Percentiles rank a stretch among this genome's conserved stretches.
These are phyloP conservation scores for Backusella westeae DNA, from an alignment of 192 early-diverging fungal species.

Conservation along the genomic window DNA sequence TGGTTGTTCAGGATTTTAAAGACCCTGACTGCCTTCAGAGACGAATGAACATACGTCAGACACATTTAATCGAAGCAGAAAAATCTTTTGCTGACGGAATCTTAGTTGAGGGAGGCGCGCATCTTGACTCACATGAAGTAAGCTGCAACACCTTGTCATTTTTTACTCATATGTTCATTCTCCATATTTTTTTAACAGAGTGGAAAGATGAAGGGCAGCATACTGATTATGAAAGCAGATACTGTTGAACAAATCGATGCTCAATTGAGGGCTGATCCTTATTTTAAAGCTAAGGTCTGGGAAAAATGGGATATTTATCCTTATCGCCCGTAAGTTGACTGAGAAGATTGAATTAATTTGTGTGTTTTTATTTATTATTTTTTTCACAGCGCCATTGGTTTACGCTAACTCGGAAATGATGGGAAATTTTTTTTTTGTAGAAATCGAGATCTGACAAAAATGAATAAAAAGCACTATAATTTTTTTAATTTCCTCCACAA, in stretches of 20 bases:
- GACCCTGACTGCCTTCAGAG: conserved; percentile 9
- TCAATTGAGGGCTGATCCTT: neutral
- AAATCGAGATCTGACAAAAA: neutral
- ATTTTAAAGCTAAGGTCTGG: conserved; percentile 12
- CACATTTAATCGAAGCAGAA: neutral
- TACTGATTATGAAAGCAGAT: neutral
- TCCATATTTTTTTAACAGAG: neutral
- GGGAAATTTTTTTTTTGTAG: neutral
- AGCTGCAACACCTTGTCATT: too few relatives aligned
- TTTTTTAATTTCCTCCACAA: neutral
- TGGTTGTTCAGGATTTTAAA: neutral
- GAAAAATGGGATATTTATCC: conserved; percentile 16
- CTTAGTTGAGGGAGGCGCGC: neutral
- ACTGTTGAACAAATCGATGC: neutral
- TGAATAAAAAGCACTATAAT: neutral
- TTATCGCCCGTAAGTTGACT: neutral
- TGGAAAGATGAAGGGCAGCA: conserved; percentile 19
- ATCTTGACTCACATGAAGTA: conserved; percentile 12
- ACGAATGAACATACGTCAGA: neutral
- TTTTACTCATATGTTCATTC: neutral
- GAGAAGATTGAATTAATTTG: neutral
- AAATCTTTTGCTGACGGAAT: neutral
- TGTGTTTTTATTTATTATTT: neutral
- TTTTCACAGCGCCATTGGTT: neutral
- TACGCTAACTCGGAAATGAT: neutral